Conservation (phyloP, 2,329 filamentous ascomycete genomes). For the Nemania sp. region DNA sequence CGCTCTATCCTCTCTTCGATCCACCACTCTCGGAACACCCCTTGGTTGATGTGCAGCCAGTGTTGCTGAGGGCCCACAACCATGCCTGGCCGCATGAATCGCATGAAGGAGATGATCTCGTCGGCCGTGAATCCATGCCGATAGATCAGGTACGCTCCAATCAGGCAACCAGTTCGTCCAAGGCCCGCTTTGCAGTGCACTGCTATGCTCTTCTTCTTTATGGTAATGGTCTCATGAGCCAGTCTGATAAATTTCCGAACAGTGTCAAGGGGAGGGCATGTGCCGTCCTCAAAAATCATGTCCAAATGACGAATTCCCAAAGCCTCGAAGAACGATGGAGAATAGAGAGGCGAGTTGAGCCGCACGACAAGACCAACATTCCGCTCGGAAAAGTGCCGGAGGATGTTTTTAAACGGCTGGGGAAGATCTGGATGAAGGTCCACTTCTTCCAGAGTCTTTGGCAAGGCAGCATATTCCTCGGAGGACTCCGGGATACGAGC, state of each 20-base stretch:
- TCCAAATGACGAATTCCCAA: conserved; percentile 94
- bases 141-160: conserved; percentile 97
- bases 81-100: conserved; percentile 99
- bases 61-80: conserved; percentile 98
- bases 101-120: conserved; percentile 96
- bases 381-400: conserved; percentile 83
- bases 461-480: conserved; percentile 74
- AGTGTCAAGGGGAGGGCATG: conserved; percentile 85
- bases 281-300: conserved; percentile 99
- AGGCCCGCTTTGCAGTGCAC: conserved; percentile 99
- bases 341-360: conserved; percentile 94
- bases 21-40: conserved; percentile 98
- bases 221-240: conserved; percentile 90
- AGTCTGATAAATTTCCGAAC: conserved; percentile 94
- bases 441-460: conserved; percentile 75
- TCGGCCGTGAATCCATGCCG: conserved; percentile 96
- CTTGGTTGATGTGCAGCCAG: conserved; percentile 97
- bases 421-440: conserved; percentile 73
- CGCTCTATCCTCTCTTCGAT: conserved; percentile 82
- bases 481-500: conserved; percentile 73
- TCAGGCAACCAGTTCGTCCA: conserved; percentile 92
- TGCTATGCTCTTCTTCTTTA: conserved; percentile 89
- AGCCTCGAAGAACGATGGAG: conserved; percentile 94
- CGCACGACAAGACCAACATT: conserved; percentile 93
- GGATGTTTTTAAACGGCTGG: conserved; percentile 91